phyloP scores from a whole-genome alignment of 768 basidiomycete species.

The Lactarius hatsudake region DNA sequence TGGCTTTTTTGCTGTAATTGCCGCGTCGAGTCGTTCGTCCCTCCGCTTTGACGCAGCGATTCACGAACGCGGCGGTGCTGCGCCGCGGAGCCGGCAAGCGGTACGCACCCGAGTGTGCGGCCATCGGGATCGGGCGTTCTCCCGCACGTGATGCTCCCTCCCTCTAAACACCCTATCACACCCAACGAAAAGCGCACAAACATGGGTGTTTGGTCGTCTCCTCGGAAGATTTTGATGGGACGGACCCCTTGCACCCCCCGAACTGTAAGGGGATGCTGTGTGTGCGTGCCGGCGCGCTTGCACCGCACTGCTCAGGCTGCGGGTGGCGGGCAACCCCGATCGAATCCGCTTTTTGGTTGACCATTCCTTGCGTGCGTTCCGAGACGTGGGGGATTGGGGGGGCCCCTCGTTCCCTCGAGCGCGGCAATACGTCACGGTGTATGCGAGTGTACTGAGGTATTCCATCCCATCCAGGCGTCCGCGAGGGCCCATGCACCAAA shows the following conservation, averaged over 20 bases:
- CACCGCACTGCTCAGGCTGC: background rate
- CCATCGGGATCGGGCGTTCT: background rate
- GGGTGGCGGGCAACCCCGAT: constrained; percentile 9
- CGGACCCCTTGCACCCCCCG: no score
- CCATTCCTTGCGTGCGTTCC: background rate
- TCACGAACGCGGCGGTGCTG: background rate
- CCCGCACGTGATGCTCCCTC: background rate
- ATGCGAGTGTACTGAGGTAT: no score
- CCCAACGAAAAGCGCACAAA: no score
- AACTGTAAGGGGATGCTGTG: background rate
- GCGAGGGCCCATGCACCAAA: no score
- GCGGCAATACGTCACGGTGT: no score
- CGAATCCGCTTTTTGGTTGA: background rate
- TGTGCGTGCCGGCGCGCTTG: no score
- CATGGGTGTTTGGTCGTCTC: no score
- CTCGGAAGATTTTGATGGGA: no score
- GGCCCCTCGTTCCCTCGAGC: no score
- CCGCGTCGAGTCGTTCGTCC: background rate
- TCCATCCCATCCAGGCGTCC: no score
- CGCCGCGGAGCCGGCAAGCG: constrained; percentile 16
- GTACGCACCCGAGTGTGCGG: background rate
- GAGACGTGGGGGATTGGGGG: no score
- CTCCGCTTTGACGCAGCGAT: constrained; percentile 1
- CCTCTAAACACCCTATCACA: no score
- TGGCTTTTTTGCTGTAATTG: background rate